phyloP scores from a whole-genome alignment of 768 basidiomycete species.

The Auricularia heimuer region DNA sequence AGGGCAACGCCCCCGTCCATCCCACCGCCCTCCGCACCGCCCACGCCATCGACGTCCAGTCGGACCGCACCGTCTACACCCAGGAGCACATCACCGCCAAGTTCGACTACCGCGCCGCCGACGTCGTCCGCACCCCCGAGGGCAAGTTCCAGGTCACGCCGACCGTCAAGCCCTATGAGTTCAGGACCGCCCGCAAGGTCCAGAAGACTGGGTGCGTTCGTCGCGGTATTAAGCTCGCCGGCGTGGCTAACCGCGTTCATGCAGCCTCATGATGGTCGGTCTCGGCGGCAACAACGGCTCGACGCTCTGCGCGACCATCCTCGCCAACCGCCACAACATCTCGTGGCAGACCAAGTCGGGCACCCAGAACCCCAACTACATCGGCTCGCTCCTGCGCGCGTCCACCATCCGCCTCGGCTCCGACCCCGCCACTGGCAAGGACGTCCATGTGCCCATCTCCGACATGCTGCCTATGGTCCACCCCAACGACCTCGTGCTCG shows the following conservation, averaged over 20 bases:
- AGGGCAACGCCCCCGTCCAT: conserved; percentile 47
- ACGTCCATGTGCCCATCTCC: conserved; percentile 84
- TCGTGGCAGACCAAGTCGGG: conserved; percentile 91
- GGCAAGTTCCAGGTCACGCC: conserved; percentile 76
- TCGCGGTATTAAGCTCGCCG: conserved; percentile 2
- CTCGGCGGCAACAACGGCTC: conserved; percentile 96
- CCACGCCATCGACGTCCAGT: conserved; percentile 68
- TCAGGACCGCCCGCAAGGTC: conserved; percentile 80
- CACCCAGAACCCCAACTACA: conserved; percentile 91
- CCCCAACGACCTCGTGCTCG: conserved; percentile 93
- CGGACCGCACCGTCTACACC: conserved; percentile 70
- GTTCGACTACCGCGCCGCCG: conserved; percentile 71
- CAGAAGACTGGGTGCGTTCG: conserved; percentile 80
- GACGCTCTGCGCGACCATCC: conserved; percentile 86
- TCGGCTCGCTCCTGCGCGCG: conserved; percentile 91
- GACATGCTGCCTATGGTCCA: conserved; percentile 96
- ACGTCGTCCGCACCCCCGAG: conserved; percentile 48
- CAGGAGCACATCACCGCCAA: conserved; percentile 76
- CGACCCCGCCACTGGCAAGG: conserved; percentile 72
- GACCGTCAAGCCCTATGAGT: conserved; percentile 73
- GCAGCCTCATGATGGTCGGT: conserved; percentile 92
- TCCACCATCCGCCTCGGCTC: conserved; percentile 88
- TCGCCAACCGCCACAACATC: conserved; percentile 93
- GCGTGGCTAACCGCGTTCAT: conserved; percentile 9
- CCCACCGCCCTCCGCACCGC: conserved; percentile 78